Conservation (phyloP, 768 basidiomycete genomes). For the Brasilioporus rufonigricans region DNA sequence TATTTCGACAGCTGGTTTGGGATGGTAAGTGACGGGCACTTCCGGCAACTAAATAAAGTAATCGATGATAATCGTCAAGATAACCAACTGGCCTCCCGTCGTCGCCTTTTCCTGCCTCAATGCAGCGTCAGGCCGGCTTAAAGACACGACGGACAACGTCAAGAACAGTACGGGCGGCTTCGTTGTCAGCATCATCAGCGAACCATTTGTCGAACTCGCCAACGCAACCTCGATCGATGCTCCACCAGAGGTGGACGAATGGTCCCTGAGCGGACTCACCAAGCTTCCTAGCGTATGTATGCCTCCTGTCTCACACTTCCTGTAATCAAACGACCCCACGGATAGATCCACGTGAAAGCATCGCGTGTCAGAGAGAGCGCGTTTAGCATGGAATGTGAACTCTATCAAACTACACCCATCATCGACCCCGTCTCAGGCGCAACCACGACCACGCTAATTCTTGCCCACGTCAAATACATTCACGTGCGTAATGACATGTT, state of each 20-base stretch:
- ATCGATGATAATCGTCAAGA: neutral
- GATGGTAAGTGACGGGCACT: slow-evolving; percentile 14
- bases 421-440: slow-evolving; percentile 23
- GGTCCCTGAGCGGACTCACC: slow-evolving; percentile 36
- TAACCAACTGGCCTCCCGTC: slow-evolving; percentile 29
- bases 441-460: slow-evolving; percentile 31
- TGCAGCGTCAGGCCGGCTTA: slow-evolving; percentile 15
- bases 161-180: slow-evolving; percentile 43
- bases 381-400: slow-evolving; percentile 47
- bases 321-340: neutral
- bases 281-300: slow-evolving; percentile 11
- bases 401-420: slow-evolving; percentile 36
- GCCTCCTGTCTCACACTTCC: too few relatives aligned
- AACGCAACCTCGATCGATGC: slow-evolving; percentile 38
- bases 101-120: slow-evolving; percentile 35
- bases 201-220: slow-evolving; percentile 41
- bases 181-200: slow-evolving; percentile 55
- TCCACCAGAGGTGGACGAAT: slow-evolving; percentile 37
- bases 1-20: slow-evolving; percentile 19
- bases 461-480: slow-evolving; percentile 39
- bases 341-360: slow-evolving; percentile 36
- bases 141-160: slow-evolving; percentile 44
- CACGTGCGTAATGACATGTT: slow-evolving; percentile 43
- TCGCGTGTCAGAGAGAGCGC: slow-evolving; percentile 43
- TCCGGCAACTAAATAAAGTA: neutral